These are phyloP conservation scores for Rhodotorula sphaerocarpa DNA, from an alignment of 768 basidiomycete species.

Conservation along the genomic window DNA sequence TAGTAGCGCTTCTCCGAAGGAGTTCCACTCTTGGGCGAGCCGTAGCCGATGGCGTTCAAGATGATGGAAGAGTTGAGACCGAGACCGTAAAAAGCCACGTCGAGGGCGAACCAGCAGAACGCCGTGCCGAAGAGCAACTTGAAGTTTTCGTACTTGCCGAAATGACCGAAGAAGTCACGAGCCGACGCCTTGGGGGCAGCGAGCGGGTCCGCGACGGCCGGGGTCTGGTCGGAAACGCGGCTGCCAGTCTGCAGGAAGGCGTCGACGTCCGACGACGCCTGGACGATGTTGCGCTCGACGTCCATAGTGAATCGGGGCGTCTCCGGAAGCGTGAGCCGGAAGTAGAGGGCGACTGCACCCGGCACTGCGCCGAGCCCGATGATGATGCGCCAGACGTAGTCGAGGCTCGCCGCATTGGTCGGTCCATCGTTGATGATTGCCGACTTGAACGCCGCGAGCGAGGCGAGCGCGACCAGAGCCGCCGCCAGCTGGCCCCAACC, in stretches of 20 bases:
- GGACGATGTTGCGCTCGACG: conserved; percentile 40
- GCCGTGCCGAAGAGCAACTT: conserved; percentile 63
- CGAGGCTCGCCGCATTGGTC: conserved; percentile 49
- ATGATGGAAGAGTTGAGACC: conserved; percentile 55
- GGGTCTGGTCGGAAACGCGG: conserved; percentile 48
- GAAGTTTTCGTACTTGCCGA: conserved; percentile 59
- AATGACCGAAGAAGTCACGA: conserved; percentile 57
- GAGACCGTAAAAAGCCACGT: conserved; percentile 52
- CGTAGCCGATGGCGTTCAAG: conserved; percentile 59
- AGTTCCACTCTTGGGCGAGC: conserved; percentile 46
- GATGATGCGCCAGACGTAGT: conserved; percentile 67
- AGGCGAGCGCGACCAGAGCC: conserved; percentile 56
- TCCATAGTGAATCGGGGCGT: conserved; percentile 40
- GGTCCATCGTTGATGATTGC: conserved; percentile 58
- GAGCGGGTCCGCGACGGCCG: conserved; percentile 51
- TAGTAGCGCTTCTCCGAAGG: conserved; percentile 60
- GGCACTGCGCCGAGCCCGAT: conserved; percentile 64
- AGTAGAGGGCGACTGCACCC: conserved; percentile 66
- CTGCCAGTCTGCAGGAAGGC: conserved; percentile 44
- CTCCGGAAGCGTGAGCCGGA: conserved; percentile 66
- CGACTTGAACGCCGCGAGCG: conserved; percentile 57
- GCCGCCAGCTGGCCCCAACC: conserved; percentile 69
- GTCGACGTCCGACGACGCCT: conserved; percentile 29
- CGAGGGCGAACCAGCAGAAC: conserved; percentile 65
- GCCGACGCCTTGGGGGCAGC: conserved; percentile 61